These are phyloP conservation scores for Arxiozyma slooffiae DNA, from an alignment of 1,139 yeast species.

Conservation along the genomic window DNA sequence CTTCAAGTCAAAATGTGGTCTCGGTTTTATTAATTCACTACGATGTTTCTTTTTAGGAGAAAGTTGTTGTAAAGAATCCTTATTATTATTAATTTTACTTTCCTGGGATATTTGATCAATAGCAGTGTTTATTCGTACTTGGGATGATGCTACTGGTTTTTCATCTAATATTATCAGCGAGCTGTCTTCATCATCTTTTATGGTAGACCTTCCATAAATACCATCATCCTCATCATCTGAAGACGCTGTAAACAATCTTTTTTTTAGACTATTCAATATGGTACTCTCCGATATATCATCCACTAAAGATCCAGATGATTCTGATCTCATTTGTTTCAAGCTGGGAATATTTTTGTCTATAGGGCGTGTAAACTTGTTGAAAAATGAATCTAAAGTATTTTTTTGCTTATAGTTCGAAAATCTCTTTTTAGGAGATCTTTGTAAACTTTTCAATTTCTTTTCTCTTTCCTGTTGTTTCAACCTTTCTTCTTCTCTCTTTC, in stretches of 20 bases:
- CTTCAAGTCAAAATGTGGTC: background rate
- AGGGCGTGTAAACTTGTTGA: slow-evolving; percentile 18
- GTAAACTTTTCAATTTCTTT: background rate
- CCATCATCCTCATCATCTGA: slow-evolving; percentile 2
- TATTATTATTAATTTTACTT: background rate
- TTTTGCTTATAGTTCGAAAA: slow-evolving; percentile 12
- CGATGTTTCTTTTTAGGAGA: background rate
- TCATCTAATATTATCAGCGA: slow-evolving; percentile 20
- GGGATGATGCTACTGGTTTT: background rate
- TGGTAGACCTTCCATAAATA: background rate
- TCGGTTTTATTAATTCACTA: background rate
- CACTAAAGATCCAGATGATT: background rate
- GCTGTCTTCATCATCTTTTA: slow-evolving; percentile 10
- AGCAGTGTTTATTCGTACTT: background rate
- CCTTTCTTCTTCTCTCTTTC: slow-evolving; percentile 4
- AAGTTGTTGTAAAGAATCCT: background rate
- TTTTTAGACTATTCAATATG: slow-evolving; percentile 4
- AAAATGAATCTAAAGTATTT: slow-evolving; percentile 21
- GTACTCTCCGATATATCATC: slow-evolving; percentile 4
- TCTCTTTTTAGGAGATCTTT: slow-evolving; percentile 8
- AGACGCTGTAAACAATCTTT: slow-evolving; percentile 14
- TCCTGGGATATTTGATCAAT: background rate
- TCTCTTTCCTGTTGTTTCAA: slow-evolving; percentile 1
- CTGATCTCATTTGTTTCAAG: slow-evolving; percentile 3
- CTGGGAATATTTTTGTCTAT: slow-evolving; percentile 8